Conservation (phyloP, 78 protist genomes). For the Isochrysis galbana region DNA sequence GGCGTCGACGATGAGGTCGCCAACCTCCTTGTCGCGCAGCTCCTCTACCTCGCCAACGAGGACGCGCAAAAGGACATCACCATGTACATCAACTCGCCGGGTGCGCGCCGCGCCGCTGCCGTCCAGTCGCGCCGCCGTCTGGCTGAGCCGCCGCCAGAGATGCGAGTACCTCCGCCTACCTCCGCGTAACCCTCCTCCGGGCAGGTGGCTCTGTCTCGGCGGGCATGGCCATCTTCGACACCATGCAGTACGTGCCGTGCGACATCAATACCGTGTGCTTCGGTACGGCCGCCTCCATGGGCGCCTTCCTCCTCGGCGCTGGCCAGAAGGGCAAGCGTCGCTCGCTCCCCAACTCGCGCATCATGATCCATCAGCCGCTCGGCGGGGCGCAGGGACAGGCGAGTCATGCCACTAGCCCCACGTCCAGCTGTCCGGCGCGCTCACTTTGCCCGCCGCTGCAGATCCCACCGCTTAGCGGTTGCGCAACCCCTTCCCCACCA, state of each 20-base stretch:
- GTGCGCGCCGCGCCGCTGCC: not conserved
- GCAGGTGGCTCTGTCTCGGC: constrained; percentile 12
- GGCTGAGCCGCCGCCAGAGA: too few species aligned
- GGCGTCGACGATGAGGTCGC: constrained; percentile 9
- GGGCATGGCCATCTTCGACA: constrained; percentile 32
- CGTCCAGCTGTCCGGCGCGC: not conserved
- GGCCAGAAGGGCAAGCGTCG: constrained; percentile 18
- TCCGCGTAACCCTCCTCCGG: too few species aligned
- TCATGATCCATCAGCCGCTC: constrained; percentile 37
- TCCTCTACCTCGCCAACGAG: constrained; percentile 23
- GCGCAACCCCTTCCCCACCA: too few species aligned
- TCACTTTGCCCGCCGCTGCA: not conserved
- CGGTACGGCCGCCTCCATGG: constrained; percentile 30
- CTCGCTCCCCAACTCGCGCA: constrained; percentile 26
- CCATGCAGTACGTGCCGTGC: constrained; percentile 21
- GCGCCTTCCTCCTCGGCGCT: constrained; percentile 31
- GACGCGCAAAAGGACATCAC: not conserved
- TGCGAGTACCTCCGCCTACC: too few species aligned
- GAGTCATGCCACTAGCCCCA: too few species aligned
- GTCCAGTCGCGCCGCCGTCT: too few species aligned
- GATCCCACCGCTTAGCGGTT: too few species aligned
- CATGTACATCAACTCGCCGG: constrained; percentile 29
- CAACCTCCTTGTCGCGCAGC: constrained; percentile 18
- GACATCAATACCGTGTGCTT: not conserved
- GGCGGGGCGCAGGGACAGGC: constrained; percentile 33